These are phyloP conservation scores for Centaurea solstitialis DNA, from an alignment of 129 eudicot species.

Conservation along the genomic window DNA sequence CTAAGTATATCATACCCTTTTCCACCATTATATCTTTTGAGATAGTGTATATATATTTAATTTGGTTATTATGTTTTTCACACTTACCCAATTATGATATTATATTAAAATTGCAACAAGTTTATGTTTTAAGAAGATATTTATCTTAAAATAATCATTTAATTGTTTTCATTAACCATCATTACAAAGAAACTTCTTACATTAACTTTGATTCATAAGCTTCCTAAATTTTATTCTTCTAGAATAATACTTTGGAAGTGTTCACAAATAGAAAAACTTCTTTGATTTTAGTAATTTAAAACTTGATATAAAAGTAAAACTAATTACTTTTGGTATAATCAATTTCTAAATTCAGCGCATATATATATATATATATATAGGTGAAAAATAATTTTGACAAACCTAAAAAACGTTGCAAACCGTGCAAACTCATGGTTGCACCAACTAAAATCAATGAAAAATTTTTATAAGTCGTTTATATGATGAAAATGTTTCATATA, in stretches of 20 bases:
- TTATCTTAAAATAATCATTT: neutral
- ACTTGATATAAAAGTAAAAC: neutral
- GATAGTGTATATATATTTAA: neutral
- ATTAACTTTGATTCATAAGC: neutral
- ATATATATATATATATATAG: too few relatives aligned
- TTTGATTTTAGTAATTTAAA: neutral
- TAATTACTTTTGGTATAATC: neutral
- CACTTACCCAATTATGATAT: neutral
- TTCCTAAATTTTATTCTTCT: neutral
- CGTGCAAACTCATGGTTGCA: too few relatives aligned
- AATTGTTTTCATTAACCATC: neutral
- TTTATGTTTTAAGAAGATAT: neutral
- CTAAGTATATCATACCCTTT: too few relatives aligned
- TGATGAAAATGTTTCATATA: too few relatives aligned
- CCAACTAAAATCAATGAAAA: too few relatives aligned
- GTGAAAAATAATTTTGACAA: too few relatives aligned
- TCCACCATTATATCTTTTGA: too few relatives aligned
- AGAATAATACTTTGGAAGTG: neutral
- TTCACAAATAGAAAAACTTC: neutral
- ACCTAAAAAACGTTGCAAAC: too few relatives aligned
- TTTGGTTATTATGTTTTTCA: neutral
- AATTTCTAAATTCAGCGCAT: neutral
- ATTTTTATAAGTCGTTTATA: too few relatives aligned
- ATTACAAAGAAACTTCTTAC: neutral
- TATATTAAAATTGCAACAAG: neutral